phyloP scores from a whole-genome alignment of 2,329 filamentous ascomycete genomes.

The Cadophora gregata region DNA sequence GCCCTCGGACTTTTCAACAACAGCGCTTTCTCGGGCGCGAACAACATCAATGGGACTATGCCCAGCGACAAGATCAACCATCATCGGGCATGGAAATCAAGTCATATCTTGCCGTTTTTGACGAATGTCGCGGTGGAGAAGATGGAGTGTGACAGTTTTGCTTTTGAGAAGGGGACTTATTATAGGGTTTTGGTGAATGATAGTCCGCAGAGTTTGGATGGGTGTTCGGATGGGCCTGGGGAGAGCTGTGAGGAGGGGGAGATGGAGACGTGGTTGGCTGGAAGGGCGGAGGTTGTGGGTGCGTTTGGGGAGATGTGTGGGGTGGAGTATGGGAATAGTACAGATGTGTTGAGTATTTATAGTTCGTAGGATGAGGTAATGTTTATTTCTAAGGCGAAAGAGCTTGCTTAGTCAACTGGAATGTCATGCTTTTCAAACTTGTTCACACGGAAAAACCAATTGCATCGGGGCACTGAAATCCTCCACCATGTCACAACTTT shows the following conservation, averaged over 20 bases:
- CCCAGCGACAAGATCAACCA: slow-evolving; percentile 55
- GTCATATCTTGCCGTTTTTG: slow-evolving; percentile 59
- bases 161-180: slow-evolving; percentile 51
- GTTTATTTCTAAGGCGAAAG: neutral
- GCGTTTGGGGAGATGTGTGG: slow-evolving; percentile 51
- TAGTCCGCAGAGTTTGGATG: slow-evolving; percentile 54
- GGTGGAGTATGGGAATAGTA: slow-evolving; percentile 38
- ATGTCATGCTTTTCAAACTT: too few species aligned
- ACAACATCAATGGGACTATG: slow-evolving; percentile 57
- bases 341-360: slow-evolving; percentile 39
- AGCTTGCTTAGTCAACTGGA: neutral
- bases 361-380: neutral
- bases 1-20: slow-evolving; percentile 62
- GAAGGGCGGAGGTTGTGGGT: slow-evolving; percentile 47
- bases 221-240: slow-evolving; percentile 55
- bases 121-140: slow-evolving; percentile 60
- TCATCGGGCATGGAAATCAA: slow-evolving; percentile 55
- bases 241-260: slow-evolving; percentile 48
- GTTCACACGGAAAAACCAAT: too few species aligned
- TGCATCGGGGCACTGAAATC: too few species aligned
- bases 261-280: slow-evolving; percentile 30
- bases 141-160: slow-evolving; percentile 57
- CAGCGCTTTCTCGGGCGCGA: slow-evolving; percentile 51
- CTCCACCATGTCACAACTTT: too few species aligned
- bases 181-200: slow-evolving; percentile 58